phyloP scores from a whole-genome alignment of 129 eudicot species.

The Chrysanthemum lavandulifolium region DNA sequence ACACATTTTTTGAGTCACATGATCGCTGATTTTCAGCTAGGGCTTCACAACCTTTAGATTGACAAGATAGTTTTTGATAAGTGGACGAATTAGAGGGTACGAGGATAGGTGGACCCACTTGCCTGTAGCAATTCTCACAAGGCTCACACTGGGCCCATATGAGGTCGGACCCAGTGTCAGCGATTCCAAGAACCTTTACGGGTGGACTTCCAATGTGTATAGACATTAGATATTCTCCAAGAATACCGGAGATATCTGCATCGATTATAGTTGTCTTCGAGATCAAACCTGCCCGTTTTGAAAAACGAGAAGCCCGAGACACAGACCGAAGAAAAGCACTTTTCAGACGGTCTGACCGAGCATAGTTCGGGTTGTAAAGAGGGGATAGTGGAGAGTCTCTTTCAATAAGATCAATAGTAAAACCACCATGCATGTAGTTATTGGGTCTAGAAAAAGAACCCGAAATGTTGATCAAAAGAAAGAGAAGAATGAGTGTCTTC shows the following conservation, averaged over 20 bases:
- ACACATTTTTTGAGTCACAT: slow-evolving; percentile 21
- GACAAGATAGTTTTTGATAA: slow-evolving; percentile 41
- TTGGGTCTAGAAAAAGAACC: slow-evolving; percentile 14
- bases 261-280: slow-evolving; percentile 10
- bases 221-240: slow-evolving; percentile 58
- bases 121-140: slow-evolving; percentile 52
- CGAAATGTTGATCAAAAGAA: slow-evolving; percentile 11
- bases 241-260: slow-evolving; percentile 11
- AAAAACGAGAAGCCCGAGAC: slow-evolving; percentile 22
- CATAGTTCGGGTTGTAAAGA: slow-evolving; percentile 31
- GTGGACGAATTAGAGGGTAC: slow-evolving; percentile 42
- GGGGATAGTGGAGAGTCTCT: slow-evolving; percentile 64
- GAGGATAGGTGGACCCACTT: slow-evolving; percentile 47
- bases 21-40: background rate
- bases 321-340: slow-evolving; percentile 39
- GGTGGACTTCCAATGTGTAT: slow-evolving; percentile 72
- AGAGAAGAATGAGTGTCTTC: slow-evolving; percentile 12
- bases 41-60: slow-evolving; percentile 34
- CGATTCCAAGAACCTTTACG: slow-evolving; percentile 31
- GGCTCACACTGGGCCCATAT: slow-evolving; percentile 71
- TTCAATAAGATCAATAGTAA: slow-evolving; percentile 48
- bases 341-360: slow-evolving; percentile 26
- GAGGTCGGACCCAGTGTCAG: slow-evolving; percentile 73
- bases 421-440: slow-evolving; percentile 19
- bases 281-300: background rate